Percentiles rank a stretch among this genome's conserved stretches.
Evolutionary conservation across 1,139 yeast genomes (phyloP).

Genomic region (Schizosaccharomyces versatilis): DNA sequence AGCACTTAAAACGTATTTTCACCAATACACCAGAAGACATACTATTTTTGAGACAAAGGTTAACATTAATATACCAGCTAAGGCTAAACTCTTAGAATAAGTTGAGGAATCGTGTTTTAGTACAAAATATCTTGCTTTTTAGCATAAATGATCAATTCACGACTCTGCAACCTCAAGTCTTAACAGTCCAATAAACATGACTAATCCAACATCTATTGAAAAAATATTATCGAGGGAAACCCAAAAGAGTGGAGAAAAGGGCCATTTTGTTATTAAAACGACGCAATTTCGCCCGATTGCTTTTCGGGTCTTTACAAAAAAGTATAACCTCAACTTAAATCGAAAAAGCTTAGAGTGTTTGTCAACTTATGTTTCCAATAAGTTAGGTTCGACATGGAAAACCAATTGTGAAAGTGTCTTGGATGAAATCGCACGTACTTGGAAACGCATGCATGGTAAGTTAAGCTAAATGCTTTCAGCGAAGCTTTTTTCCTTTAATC

Average conservation of each 20-base stretch:
- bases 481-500: background rate
- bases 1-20: no score
- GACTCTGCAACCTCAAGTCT: no score
- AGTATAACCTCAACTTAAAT: constrained; percentile 75
- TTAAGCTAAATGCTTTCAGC: background rate
- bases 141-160: no score
- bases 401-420: constrained; percentile 43
- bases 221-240: no score
- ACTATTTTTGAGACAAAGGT: no score
- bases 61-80: no score
- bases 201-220: no score
- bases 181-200: no score
- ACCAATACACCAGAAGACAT: no score
- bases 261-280: constrained; percentile 28
- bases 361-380: constrained; percentile 49
- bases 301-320: constrained; percentile 68
- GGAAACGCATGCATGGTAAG: constrained; percentile 30
- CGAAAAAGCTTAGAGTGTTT: constrained; percentile 57
- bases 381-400: constrained; percentile 76
- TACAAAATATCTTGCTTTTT: no score
- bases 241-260: background rate
- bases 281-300: constrained; percentile 77
- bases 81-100: no score
- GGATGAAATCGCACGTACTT: constrained; percentile 55
- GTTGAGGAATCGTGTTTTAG: no score